phyloP scores from a whole-genome alignment of 352 stramenopile species.

The Globisporangium orthogonon region DNA sequence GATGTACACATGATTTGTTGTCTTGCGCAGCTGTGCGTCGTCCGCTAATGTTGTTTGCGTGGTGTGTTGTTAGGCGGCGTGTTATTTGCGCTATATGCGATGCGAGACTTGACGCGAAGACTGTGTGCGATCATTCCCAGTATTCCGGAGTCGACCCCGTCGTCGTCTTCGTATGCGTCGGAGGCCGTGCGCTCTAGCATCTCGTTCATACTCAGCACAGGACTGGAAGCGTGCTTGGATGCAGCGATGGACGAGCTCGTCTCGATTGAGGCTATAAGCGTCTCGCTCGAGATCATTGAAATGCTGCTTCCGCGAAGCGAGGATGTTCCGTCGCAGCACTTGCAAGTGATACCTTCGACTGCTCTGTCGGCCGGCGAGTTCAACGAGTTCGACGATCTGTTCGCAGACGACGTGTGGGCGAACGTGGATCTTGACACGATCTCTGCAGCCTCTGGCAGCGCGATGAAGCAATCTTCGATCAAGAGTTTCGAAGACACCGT shows the following conservation, averaged over 20 bases:
- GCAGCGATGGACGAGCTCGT: slow-evolving; percentile 26
- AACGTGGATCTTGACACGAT: slow-evolving; percentile 34
- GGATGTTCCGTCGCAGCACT: slow-evolving; percentile 22
- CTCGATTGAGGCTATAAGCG: slow-evolving; percentile 25
- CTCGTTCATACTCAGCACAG: slow-evolving; percentile 31
- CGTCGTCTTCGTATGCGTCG: slow-evolving; percentile 13
- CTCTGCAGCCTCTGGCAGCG: not conserved
- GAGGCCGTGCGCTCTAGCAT: slow-evolving; percentile 30
- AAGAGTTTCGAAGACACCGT: slow-evolving; percentile 20
- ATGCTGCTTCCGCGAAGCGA: slow-evolving; percentile 26
- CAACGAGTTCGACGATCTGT: slow-evolving; percentile 47
- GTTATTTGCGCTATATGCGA: slow-evolving; percentile 31
- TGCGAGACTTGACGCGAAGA: slow-evolving; percentile 35
- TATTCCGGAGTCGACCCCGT: slow-evolving; percentile 1
- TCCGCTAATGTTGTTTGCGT: not conserved
- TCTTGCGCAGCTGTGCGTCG: not conserved
- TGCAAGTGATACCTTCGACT: slow-evolving; percentile 7
- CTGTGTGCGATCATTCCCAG: slow-evolving; percentile 20
- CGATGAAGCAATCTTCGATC: slow-evolving; percentile 4
- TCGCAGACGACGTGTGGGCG: slow-evolving; percentile 33
- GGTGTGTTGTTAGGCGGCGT: slow-evolving; percentile 19
- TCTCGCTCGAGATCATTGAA: slow-evolving; percentile 53
- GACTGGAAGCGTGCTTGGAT: slow-evolving; percentile 40
- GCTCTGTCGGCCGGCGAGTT: slow-evolving; percentile 13
- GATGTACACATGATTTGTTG: not conserved